Conservation (phyloP, 345 rosid genomes). For the Firmiana major region DNA sequence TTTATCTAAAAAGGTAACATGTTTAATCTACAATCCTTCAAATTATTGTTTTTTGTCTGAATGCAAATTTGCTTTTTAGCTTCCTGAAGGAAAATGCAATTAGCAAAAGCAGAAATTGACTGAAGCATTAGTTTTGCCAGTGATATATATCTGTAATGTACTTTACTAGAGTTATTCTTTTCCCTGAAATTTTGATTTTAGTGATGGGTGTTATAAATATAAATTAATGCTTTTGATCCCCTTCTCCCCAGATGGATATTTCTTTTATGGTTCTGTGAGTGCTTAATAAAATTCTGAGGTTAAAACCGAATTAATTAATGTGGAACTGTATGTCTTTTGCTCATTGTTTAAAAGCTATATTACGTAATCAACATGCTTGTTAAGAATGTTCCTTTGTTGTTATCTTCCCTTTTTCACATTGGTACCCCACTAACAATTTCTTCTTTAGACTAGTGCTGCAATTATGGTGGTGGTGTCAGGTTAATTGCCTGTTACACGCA, state of each 20-base stretch:
- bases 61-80: neutral
- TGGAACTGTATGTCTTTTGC: neutral
- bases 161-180: neutral
- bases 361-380: neutral
- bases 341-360: neutral
- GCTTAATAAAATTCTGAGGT: neutral
- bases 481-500: neutral
- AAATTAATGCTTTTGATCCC: neutral
- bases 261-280: neutral
- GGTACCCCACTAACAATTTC: neutral
- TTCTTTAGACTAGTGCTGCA: neutral
- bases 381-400: neutral
- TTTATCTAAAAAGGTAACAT: no score
- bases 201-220: neutral
- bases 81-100: neutral
- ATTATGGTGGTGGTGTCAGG: constrained; percentile 3
- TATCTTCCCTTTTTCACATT: neutral
- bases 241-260: neutral
- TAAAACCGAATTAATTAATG: neutral
- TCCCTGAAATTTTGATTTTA: neutral
- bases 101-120: neutral
- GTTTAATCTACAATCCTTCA: neutral
- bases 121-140: neutral
- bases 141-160: neutral
- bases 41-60: neutral